These are phyloP conservation scores for Miscanthus lutarioriparius DNA, from an alignment of 176 grass and related monocot genomes.

Conservation along the genomic window DNA sequence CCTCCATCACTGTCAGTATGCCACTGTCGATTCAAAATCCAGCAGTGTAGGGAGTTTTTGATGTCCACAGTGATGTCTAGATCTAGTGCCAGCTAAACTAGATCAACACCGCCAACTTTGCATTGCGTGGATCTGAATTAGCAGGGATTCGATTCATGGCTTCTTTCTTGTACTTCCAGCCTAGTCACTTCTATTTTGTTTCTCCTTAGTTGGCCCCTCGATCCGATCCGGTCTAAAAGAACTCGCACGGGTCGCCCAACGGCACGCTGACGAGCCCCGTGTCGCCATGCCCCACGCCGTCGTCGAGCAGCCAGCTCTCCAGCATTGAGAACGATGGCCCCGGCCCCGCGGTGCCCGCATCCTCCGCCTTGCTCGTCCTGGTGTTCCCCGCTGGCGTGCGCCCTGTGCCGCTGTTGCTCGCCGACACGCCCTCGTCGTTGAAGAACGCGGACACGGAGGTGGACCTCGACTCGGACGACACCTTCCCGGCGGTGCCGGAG, in stretches of 20 bases:
- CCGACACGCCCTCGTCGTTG: constrained; percentile 48
- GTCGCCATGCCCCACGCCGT: constrained; percentile 56
- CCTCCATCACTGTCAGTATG: too few relatives aligned
- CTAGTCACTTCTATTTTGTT: not conserved
- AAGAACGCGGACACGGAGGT: constrained; percentile 18
- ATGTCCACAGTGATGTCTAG: too few relatives aligned
- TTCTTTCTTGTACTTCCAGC: constrained; percentile 26
- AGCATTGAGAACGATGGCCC: constrained; percentile 52
- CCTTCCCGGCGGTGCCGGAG: not conserved
- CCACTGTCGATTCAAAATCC: too few relatives aligned
- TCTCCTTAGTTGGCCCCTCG: not conserved
- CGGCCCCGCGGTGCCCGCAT: not conserved
- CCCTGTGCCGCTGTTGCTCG: constrained; percentile 31
- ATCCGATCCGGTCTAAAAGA: constrained; percentile 49
- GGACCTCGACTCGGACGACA: constrained; percentile 20
- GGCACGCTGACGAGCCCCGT: constrained; percentile 53
- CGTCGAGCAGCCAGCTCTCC: constrained; percentile 85
- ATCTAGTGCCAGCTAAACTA: constrained; percentile 21
- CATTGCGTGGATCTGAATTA: too few relatives aligned
- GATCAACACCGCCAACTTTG: too few relatives aligned
- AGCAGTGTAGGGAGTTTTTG: too few relatives aligned
- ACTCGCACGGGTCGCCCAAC: constrained; percentile 47
- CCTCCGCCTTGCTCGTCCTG: constrained; percentile 27
- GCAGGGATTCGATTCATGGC: too few relatives aligned
- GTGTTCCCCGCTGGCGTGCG: constrained; percentile 31